A percentile compares a stretch with the other conserved stretches of the same genome.
Conservation (phyloP, 2,329 filamentous ascomycete genomes). For the Xylaria multiplex region DNA sequence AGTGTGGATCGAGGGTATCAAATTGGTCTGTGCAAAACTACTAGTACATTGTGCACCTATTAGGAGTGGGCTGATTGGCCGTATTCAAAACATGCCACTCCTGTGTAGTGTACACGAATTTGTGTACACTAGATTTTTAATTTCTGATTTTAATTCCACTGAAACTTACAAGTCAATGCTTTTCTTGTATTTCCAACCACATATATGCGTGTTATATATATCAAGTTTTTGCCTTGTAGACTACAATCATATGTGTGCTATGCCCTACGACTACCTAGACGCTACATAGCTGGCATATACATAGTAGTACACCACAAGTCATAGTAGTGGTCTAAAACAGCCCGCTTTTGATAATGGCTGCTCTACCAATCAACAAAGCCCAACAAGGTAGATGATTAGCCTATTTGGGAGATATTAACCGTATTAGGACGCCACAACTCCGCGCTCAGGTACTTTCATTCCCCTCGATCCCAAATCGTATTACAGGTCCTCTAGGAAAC, state of each 20-base stretch:
- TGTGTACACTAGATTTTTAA: no score
- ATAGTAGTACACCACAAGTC: background rate
- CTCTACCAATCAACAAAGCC: constrained; percentile 1
- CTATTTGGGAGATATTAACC: constrained; percentile 4
- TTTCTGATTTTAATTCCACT: no score
- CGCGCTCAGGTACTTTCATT: no score
- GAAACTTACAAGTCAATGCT: background rate
- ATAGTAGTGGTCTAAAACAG: background rate
- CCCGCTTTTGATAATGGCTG: background rate
- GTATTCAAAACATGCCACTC: no score
- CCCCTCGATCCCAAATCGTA: no score
- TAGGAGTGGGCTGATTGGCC: background rate
- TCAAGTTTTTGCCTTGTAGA: no score
- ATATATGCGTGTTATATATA: background rate
- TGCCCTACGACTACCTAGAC: no score
- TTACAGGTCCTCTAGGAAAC: no score
- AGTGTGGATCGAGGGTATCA: no score
- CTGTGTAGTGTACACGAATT: no score
- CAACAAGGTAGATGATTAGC: constrained; percentile 9
- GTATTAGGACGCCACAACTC: background rate
- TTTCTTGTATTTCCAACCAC: background rate
- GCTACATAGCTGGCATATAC: no score
- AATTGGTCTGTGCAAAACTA: background rate
- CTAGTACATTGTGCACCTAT: background rate
- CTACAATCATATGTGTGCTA: no score